phyloP scores from a whole-genome alignment of 1,284 basidiomycete genomes.

The Pterulicium gracile region DNA sequence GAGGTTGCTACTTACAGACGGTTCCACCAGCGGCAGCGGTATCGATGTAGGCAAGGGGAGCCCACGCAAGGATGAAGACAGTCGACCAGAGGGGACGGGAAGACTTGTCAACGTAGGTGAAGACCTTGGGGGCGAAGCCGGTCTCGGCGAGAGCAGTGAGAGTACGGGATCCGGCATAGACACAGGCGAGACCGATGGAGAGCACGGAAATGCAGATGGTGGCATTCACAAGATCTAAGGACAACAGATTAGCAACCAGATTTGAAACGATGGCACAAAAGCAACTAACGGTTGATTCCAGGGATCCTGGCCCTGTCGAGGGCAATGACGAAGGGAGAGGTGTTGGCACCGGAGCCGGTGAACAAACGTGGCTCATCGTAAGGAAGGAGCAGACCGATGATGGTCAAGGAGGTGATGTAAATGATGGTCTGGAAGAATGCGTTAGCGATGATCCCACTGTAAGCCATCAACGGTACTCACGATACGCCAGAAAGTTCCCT shows the following conservation, averaged over 20 bases:
- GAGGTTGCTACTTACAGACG: constrained; percentile 23
- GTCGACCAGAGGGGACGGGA: constrained; percentile 28
- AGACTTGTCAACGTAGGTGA: constrained; percentile 34
- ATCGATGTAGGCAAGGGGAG: constrained; percentile 29
- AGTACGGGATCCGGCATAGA: constrained; percentile 58
- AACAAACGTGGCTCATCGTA: constrained; percentile 38
- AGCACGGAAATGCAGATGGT: constrained; percentile 62
- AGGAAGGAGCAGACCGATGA: constrained; percentile 36
- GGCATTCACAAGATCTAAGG: constrained; percentile 50
- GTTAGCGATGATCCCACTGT: too few species aligned
- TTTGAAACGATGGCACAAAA: too few species aligned
- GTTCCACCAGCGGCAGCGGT: constrained; percentile 19
- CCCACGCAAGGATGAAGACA: constrained; percentile 23
- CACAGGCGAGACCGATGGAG: constrained; percentile 57
- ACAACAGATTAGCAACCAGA: neutral
- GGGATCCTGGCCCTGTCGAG: constrained; percentile 49
- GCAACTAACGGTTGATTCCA: constrained; percentile 40
- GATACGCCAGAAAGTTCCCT: constrained; percentile 39
- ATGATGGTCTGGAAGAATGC: constrained; percentile 23
- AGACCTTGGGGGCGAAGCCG: constrained; percentile 56
- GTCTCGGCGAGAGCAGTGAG: constrained; percentile 60
- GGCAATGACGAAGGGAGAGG: constrained; percentile 56
- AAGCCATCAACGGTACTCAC: too few species aligned
- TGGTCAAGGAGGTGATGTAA: constrained; percentile 29
- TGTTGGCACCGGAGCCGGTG: constrained; percentile 25